phyloP scores from a whole-genome alignment of 2,329 filamentous ascomycete species.

The Tricladium varicosporioides region DNA sequence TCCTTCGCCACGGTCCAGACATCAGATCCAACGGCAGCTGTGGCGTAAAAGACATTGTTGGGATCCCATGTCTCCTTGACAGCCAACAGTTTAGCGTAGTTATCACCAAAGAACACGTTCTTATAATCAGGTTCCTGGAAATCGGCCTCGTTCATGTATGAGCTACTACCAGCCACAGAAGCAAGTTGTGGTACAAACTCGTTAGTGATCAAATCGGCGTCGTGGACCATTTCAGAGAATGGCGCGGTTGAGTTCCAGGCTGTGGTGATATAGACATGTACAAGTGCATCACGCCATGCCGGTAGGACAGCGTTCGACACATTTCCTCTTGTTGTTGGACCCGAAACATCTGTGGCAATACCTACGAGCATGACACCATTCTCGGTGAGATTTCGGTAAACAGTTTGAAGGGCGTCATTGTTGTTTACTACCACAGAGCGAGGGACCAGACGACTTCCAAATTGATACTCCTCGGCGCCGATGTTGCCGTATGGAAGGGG shows the following conservation, averaged over 20 bases:
- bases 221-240: conserved; percentile 30
- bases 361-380: conserved; percentile 35
- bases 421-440: conserved; percentile 33
- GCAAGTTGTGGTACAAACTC: conserved; percentile 35
- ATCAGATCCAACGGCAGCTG: conserved; percentile 51
- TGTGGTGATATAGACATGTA: conserved; percentile 33
- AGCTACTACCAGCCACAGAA: conserved; percentile 40
- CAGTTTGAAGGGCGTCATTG: conserved; percentile 21
- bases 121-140: conserved; percentile 44
- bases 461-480: conserved; percentile 34
- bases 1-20: conserved; percentile 42
- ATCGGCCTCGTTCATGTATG: conserved; percentile 53
- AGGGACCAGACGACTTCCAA: conserved; percentile 44
- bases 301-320: conserved; percentile 41
- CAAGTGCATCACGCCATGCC: conserved; percentile 39
- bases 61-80: conserved; percentile 54
- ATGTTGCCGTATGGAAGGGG: conserved; percentile 31
- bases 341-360: conserved; percentile 34
- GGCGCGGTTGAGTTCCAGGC: conserved; percentile 36
- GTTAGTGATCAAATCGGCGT: conserved; percentile 33
- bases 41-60: conserved; percentile 44
- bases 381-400: conserved; percentile 35
- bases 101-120: conserved; percentile 44
- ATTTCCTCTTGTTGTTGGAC: conserved; percentile 12
- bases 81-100: conserved; percentile 40